A percentile compares a stretch with the other conserved stretches of the same genome.
Conservation (phyloP, 1,139 yeast genomes). For the Saccharomyces hybrid region DNA sequence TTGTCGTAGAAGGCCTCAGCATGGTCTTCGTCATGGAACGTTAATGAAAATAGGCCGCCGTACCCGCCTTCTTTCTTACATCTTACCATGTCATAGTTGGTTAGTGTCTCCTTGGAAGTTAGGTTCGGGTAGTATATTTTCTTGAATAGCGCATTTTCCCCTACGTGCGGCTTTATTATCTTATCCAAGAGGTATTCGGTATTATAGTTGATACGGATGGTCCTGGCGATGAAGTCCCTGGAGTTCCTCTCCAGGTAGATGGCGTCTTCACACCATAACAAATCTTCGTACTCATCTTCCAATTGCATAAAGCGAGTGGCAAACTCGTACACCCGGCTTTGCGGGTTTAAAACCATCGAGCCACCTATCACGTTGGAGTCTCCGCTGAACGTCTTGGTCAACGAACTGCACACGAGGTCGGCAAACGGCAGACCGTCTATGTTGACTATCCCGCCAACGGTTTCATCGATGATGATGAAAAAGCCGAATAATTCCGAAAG, state of each 20-base stretch:
- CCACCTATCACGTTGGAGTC: constrained; percentile 97
- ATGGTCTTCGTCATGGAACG: constrained; percentile 57
- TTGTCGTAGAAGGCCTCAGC: constrained; percentile 74
- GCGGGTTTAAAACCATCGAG: constrained; percentile 71
- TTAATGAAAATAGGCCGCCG: constrained; percentile 80
- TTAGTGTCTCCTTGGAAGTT: constrained; percentile 40
- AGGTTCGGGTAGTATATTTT: constrained; percentile 66
- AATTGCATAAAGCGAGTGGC: constrained; percentile 49
- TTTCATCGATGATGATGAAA: constrained; percentile 83
- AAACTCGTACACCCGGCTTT: constrained; percentile 43
- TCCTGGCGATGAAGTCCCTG: constrained; percentile 72
- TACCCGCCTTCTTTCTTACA: constrained; percentile 70
- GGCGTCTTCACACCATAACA: constrained; percentile 91
- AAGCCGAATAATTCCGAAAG: constrained; percentile 66
- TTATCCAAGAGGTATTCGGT: constrained; percentile 47
- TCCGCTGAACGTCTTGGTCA: constrained; percentile 90
- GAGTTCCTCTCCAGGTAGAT: constrained; percentile 88
- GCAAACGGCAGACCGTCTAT: constrained; percentile 74
- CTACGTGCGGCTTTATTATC: constrained; percentile 38
- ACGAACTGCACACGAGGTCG: constrained; percentile 81
- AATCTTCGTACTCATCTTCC: constrained; percentile 50
- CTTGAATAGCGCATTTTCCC: constrained; percentile 37
- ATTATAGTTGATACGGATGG: constrained; percentile 58
- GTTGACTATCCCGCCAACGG: constrained; percentile 85
- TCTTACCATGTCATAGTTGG: constrained; percentile 64